Base-by-base conservation (phyloP, 306 rosid genomes). In the Fragaria iinumae region DNA sequence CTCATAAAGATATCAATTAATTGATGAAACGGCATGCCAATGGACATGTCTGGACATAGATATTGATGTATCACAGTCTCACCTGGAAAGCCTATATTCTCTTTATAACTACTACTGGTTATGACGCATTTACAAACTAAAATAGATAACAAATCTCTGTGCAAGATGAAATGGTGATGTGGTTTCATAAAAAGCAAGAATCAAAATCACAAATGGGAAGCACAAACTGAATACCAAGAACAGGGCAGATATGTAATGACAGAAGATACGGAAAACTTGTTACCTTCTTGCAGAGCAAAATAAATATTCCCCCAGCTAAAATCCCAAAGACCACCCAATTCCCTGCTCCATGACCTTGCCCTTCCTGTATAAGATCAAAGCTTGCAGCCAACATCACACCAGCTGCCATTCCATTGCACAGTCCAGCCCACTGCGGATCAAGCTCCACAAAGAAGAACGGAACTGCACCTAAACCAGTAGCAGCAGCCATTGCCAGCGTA, bases 351-450 rank as follows among this genome's bases (percentile, higher is more conserved):
- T 80, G 90, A 2, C 80, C 97, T 85, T 89, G 99, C 79, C 99
- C 99, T 85, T 96, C 98, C 87, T 89, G 93, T 44, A 96, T 76
- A 18, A 96, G 90, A 78, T 92, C 98, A 82, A 96, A 96, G 88
- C 99, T 96, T 7, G 98, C 98, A 78, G 98, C 97, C 90, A 96
- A 83, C 99, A 96, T 96, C 67, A 96, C 99, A 87, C 99, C 99
- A 47, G 99, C 96, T 60, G 98, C 99, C 95, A 96, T 96, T 82
- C 99, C 99, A 71, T 96, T 96, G 86, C 99, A 96, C 56, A 96
- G 71, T 44, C 99, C 99, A 59, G 97, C 98, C 99, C 99, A 96
- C 73, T 89, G 96, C 2, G 98, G 96, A 84, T 92, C 97, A 77
- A 92, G 99, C 86, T 96, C 97, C 81, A 96, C 96, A 83, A 96